Evolutionary conservation across 2,329 filamentous ascomycete species (phyloP), one percentile per base, ranked within the genome.

Genomic region (Fusarium abutilonis): DNA sequence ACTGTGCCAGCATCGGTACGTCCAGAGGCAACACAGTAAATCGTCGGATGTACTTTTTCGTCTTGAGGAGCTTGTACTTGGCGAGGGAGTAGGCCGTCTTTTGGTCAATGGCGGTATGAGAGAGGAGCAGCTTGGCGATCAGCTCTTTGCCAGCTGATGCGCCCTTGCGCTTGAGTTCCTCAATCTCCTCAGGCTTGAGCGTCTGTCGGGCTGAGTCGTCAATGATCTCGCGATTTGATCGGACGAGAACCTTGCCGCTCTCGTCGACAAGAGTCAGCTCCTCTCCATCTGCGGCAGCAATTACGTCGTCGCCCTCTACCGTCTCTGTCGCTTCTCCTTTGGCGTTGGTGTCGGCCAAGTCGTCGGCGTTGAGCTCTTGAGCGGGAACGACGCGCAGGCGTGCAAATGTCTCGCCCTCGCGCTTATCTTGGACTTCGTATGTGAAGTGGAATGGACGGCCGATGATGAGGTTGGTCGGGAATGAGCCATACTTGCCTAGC

Each of bases 31-130:
- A 76, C 2, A 95, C 86, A 0, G 90, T 92, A 72, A 99, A 98
- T 11, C 93, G 84, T 70, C 90, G 89, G 63, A 98, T 84, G 74
- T 96, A 98, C 77, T 99, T 99, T 74, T 89, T 93, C 64, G 91
- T 90, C 79, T 99, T 99, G 41, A 96, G 83, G 15, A 98, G 80
- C 71, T 95, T 97, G 77, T 99, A 99, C 76, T 99, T 99, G 39
- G 94, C 93, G 55, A 97, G 81, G 3, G 93, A 96, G 72, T 96
- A 99, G 1, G 88, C 84, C 0, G 95, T 98, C 82, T 99, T 99
- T 78, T 98, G 90, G 67, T 96, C 93, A 39, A 99, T 83, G 1
- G 89, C 91, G 15, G 91, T 89, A 76, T 99, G 95, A 39, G 93
- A 95, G 28, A 93, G 84, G 76, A 99, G 85, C 23, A 99, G 87